A percentile compares a stretch with the other conserved stretches of the same genome.
phyloP scores from a whole-genome alignment of 2,329 filamentous ascomycete species.

The Lecanicillium sp. region DNA sequence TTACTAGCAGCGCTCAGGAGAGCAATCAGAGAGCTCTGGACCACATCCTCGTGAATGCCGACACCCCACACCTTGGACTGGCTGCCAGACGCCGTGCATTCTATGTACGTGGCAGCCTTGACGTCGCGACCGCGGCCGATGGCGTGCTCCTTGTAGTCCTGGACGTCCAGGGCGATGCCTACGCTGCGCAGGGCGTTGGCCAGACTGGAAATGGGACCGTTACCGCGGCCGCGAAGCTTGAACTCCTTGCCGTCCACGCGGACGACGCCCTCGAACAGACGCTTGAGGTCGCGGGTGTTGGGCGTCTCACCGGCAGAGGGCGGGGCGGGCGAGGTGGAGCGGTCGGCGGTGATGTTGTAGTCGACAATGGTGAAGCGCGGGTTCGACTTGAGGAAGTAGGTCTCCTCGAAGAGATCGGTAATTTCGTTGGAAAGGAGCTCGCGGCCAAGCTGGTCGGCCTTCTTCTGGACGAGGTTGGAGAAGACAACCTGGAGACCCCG shows the following conservation, averaged over 20 bases:
- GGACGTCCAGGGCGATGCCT: conserved; percentile 82
- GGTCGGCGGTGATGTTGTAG: conserved; percentile 84
- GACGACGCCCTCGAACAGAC: conserved; percentile 80
- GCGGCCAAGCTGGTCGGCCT: conserved; percentile 72
- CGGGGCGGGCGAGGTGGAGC: conserved; percentile 67
- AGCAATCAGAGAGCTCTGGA: conserved; percentile 82
- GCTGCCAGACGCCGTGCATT: conserved; percentile 66
- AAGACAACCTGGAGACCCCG: conserved; percentile 90
- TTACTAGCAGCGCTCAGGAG: conserved; percentile 79
- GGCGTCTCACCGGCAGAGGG: conserved; percentile 62
- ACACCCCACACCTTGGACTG: conserved; percentile 80
- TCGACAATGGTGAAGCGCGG: conserved; percentile 82
- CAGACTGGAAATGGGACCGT: conserved; percentile 84
- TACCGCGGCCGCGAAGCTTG: conserved; percentile 72
- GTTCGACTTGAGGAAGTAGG: conserved; percentile 79
- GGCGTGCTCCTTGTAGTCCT: conserved; percentile 94
- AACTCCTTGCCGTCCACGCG: conserved; percentile 76
- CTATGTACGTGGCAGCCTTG: conserved; percentile 93
- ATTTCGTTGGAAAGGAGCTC: conserved; percentile 84
- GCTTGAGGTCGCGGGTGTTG: conserved; percentile 70
- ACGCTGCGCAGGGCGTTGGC: conserved; percentile 73
- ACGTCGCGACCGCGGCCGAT: conserved; percentile 75
- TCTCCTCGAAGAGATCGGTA: conserved; percentile 76
- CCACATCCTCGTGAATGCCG: conserved; percentile 86
- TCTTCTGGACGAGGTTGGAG: conserved; percentile 75